Percentiles rank a stretch among this genome's conserved stretches.
Conservation (phyloP, 345 rosid genomes). For the Populus tremula region DNA sequence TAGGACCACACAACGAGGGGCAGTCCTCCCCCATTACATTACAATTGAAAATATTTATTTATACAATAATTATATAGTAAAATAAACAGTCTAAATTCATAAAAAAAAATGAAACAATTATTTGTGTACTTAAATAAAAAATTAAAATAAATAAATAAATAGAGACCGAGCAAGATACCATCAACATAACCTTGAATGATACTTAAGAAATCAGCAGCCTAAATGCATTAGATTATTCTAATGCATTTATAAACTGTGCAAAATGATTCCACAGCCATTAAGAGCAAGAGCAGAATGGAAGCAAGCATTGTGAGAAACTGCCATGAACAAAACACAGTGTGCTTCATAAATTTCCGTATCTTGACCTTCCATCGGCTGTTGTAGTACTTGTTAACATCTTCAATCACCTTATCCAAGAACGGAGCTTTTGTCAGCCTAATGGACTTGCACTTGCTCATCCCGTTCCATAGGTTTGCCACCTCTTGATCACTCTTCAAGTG, state of each 20-base stretch:
- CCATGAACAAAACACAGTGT: slow-evolving; percentile 64
- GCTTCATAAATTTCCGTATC: slow-evolving; percentile 35
- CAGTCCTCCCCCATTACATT: no score
- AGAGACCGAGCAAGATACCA: no score
- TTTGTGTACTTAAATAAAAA: no score
- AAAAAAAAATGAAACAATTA: no score
- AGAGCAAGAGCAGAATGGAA: slow-evolving; percentile 32
- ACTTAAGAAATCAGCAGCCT: no score
- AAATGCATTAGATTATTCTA: neutral
- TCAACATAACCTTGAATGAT: no score
- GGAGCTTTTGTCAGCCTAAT: slow-evolving; percentile 61
- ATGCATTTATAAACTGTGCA: slow-evolving; percentile 35
- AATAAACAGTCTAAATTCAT: no score
- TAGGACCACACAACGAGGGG: no score
- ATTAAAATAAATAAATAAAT: no score
- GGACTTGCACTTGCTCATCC: slow-evolving; percentile 57
- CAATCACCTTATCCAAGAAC: slow-evolving; percentile 59
- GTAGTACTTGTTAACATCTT: slow-evolving; percentile 63
- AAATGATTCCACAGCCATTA: slow-evolving; percentile 34
- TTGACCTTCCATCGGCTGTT: slow-evolving; percentile 55
- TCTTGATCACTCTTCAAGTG: slow-evolving; percentile 61
- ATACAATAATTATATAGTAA: no score
- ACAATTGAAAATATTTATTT: no score
- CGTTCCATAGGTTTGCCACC: slow-evolving; percentile 77
- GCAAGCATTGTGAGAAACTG: slow-evolving; percentile 47